A percentile compares a stretch with the other conserved stretches of the same genome.
phyloP scores from a whole-genome alignment of 805 yeast species.

The Blastobotrys mokoenaii region DNA sequence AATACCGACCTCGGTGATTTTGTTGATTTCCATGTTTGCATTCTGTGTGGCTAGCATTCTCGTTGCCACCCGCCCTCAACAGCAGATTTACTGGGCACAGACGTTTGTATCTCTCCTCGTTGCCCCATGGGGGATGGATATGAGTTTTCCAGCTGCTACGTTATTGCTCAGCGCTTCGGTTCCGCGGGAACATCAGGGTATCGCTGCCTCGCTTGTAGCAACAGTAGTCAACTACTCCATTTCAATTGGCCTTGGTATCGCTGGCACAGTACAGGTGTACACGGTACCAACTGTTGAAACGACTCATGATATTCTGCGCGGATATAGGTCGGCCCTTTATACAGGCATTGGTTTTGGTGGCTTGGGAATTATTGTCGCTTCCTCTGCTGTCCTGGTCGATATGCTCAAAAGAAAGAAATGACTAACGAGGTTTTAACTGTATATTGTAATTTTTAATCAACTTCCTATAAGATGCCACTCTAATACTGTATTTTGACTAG shows the following conservation, averaged over 20 bases:
- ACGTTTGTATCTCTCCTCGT: conserved; percentile 50
- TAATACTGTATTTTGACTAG: too few relatives aligned
- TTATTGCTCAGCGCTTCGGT: conserved; percentile 50
- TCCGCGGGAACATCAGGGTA: conserved; percentile 62
- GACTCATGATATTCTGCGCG: conserved; percentile 24
- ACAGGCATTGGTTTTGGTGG: conserved; percentile 56
- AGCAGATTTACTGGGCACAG: conserved; percentile 52
- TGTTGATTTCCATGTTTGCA: conserved; percentile 43
- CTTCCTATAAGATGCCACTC: too few relatives aligned
- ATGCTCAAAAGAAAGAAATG: too few relatives aligned
- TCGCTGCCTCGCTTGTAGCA: conserved; percentile 66
- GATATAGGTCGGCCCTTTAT: conserved; percentile 51
- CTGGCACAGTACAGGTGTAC: conserved; percentile 46
- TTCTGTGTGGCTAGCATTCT: conserved; percentile 47
- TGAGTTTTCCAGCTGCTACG: conserved; percentile 69
- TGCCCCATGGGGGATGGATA: conserved; percentile 67
- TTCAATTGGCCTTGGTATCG: conserved; percentile 61
- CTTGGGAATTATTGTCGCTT: conserved; percentile 30
- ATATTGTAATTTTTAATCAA: too few relatives aligned
- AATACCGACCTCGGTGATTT: conserved; percentile 41
- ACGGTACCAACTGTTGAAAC: neutral
- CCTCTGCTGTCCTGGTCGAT: too few relatives aligned
- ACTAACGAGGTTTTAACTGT: too few relatives aligned
- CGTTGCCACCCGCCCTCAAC: conserved; percentile 47
- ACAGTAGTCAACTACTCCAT: conserved; percentile 67